Percentiles rank a stretch among this genome's conserved stretches.
Conservation (phyloP, 164 flowering plant species). For the Dillenia turbinata region DNA sequence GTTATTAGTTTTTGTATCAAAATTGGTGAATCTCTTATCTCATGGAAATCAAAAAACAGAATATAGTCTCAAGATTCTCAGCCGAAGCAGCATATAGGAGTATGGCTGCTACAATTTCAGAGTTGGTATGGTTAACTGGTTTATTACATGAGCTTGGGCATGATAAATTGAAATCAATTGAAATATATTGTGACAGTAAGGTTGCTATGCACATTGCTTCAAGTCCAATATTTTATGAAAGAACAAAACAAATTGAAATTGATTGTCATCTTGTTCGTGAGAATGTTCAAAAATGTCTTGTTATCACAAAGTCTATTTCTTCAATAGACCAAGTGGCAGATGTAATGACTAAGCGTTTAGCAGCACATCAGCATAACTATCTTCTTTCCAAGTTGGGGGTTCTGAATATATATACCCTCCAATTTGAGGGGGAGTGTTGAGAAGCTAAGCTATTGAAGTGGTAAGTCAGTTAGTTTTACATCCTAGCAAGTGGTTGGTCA, state of each 20-base stretch:
- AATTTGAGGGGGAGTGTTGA: slow-evolving; percentile 1
- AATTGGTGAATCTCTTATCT: not conserved
- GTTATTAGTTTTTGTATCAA: not conserved
- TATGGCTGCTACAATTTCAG: not conserved
- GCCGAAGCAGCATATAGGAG: not conserved
- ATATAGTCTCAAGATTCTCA: not conserved
- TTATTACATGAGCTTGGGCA: not conserved
- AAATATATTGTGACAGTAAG: not conserved
- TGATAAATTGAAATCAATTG: not conserved
- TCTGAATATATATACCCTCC: not conserved
- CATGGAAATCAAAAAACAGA: not conserved
- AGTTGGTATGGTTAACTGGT: not conserved
- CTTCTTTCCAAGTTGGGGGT: not conserved
- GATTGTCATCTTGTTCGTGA: not conserved
- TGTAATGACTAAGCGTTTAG: not conserved
- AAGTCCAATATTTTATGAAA: not conserved
- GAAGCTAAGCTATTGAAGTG: not conserved
- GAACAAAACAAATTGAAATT: not conserved
- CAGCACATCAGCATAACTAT: not conserved
- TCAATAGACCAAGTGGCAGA: not conserved
- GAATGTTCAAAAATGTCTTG: not conserved
- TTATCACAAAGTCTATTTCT: not conserved
- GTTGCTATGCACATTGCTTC: not conserved
- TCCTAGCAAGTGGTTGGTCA: no score
- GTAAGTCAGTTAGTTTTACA: no score